Conservation (phyloP, 192 early-diverging fungal species). For the Backusella parvicylindrica region DNA sequence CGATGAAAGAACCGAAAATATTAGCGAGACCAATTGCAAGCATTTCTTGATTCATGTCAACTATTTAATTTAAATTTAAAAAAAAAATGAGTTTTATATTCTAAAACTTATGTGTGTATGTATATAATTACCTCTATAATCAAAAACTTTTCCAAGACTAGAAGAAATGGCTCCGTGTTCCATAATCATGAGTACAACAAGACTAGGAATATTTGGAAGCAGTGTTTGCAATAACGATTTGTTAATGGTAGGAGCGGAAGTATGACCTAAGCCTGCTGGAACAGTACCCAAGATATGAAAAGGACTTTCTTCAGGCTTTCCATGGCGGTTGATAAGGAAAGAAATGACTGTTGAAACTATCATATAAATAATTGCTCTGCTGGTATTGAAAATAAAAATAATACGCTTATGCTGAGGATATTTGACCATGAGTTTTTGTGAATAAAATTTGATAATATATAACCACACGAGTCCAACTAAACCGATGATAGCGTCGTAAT, state of each 20-base stretch:
- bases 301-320: conserved; percentile 39
- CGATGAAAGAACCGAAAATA: conserved; percentile 80
- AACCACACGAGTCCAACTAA: conserved; percentile 40
- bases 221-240: conserved; percentile 46
- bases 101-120: neutral
- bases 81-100: neutral
- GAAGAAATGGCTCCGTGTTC: conserved; percentile 93
- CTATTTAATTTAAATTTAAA: conserved; percentile 8
- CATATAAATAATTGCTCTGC: conserved; percentile 74
- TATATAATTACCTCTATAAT: conserved; percentile 64
- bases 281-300: conserved; percentile 68
- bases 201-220: conserved; percentile 54
- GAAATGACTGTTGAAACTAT: conserved; percentile 72
- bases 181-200: conserved; percentile 74
- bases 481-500: conserved; percentile 62
- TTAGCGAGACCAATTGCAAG: conserved; percentile 89
- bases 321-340: conserved; percentile 45
- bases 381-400: conserved; percentile 64
- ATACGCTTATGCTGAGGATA: conserved; percentile 44
- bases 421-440: conserved; percentile 25
- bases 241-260: conserved; percentile 51
- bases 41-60: conserved; percentile 83
- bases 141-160: conserved; percentile 80
- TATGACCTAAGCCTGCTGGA: conserved; percentile 68
- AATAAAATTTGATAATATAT: conserved; percentile 33